Conservation (phyloP, 257 asterid species). For the Scutellaria minor region DNA sequence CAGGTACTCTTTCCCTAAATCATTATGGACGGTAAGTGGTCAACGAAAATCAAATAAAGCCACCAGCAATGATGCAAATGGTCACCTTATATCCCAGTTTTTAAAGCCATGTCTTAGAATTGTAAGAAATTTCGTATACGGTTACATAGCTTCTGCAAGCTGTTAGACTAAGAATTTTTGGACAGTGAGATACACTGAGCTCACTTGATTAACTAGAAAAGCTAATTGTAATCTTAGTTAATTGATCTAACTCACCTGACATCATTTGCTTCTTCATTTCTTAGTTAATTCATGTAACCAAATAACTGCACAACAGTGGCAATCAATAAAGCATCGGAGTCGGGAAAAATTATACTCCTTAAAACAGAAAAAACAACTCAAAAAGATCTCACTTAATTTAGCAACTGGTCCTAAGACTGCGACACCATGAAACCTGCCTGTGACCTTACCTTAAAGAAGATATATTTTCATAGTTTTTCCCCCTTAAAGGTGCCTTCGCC, state of each 20-base stretch:
- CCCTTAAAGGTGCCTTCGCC: too few species aligned
- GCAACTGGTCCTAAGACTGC: neutral
- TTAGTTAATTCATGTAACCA: neutral
- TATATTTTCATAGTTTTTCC: neutral
- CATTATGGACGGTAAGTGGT: neutral
- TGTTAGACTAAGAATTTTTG: conserved; percentile 6
- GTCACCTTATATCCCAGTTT: neutral
- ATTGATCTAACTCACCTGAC: conserved; percentile 6
- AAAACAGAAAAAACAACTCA: conserved; percentile 3
- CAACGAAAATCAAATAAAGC: conserved; percentile 6
- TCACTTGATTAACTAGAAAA: conserved; percentile 28
- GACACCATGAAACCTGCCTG: neutral
- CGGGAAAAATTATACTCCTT: neutral
- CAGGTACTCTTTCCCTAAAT: conserved; percentile 13
- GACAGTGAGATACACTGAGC: conserved; percentile 12
- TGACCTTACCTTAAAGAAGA: neutral
- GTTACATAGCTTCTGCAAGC: conserved; percentile 4
- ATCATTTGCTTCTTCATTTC: neutral
- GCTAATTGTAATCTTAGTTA: neutral
- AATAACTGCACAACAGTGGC: neutral
- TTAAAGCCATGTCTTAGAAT: neutral
- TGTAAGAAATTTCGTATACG: neutral
- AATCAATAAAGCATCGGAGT: neutral
- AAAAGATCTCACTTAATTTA: neutral
- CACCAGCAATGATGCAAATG: neutral